Evolutionary conservation across 2,329 filamentous ascomycete species (phyloP).

Genomic region (Aphanoascus verrucosus): DNA sequence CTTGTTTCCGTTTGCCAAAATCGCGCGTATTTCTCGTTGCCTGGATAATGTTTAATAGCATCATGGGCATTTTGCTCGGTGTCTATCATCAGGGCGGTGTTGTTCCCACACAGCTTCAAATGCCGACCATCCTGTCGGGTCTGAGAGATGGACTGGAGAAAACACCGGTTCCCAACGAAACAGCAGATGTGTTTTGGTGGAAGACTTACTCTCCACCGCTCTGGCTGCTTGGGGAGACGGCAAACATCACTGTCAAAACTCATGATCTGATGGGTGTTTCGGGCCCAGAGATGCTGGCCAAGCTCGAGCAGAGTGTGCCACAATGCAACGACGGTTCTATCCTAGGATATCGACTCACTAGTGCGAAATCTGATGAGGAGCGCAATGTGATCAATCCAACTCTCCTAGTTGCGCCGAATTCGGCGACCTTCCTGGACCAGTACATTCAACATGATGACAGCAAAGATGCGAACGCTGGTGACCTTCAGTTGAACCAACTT

Average conservation of each 20-base stretch:
- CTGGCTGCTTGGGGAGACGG: constrained; percentile 38
- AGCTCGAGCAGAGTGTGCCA: constrained; percentile 28
- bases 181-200: constrained; percentile 42
- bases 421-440: constrained; percentile 34
- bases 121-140: constrained; percentile 29
- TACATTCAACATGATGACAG: constrained; percentile 19
- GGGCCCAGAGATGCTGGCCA: constrained; percentile 31
- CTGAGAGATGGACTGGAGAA: constrained; percentile 18
- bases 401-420: constrained; percentile 38
- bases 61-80: constrained; percentile 42
- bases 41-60: constrained; percentile 42
- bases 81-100: constrained; percentile 46
- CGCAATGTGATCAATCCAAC: constrained; percentile 17
- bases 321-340: constrained; percentile 20
- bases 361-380: constrained; percentile 9
- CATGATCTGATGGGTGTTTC: constrained; percentile 41
- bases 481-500: constrained; percentile 27
- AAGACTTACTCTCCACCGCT: constrained; percentile 45
- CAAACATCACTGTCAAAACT: constrained; percentile 30
- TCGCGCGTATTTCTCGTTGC: constrained; percentile 32
- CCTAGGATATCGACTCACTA: not conserved
- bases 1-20: constrained; percentile 36
- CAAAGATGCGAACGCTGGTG: not conserved
- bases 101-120: constrained; percentile 39
- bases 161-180: constrained; percentile 13